Evolutionary conservation across 2,329 filamentous ascomycete species (phyloP).

Genomic region (Seiridium unicorne): DNA sequence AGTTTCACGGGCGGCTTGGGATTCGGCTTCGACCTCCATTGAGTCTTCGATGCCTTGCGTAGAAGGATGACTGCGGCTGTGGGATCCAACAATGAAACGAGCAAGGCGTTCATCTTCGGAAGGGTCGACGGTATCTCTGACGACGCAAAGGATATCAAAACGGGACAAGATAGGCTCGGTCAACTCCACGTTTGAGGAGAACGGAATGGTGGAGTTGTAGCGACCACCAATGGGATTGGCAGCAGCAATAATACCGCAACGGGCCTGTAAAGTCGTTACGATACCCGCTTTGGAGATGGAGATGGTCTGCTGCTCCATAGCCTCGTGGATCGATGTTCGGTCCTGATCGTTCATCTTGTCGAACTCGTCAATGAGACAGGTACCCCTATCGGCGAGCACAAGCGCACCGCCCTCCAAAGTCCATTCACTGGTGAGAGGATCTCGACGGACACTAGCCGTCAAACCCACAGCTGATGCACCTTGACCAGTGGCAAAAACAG

Average conservation of each 20-base stretch:
- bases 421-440: slow-evolving; percentile 95
- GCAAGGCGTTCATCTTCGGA: slow-evolving; percentile 89
- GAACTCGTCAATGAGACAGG: slow-evolving; percentile 96
- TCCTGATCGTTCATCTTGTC: slow-evolving; percentile 99
- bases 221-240: slow-evolving; percentile 95
- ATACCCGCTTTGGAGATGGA: slow-evolving; percentile 99
- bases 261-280: slow-evolving; percentile 92
- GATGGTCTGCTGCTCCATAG: slow-evolving; percentile 99
- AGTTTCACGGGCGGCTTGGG: slow-evolving; percentile 32
- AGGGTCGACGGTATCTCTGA: slow-evolving; percentile 92
- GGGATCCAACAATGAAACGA: slow-evolving; percentile 91
- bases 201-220: slow-evolving; percentile 95
- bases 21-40: slow-evolving; percentile 64
- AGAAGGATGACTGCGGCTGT: slow-evolving; percentile 77
- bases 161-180: slow-evolving; percentile 97
- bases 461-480: slow-evolving; percentile 96
- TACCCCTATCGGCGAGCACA: slow-evolving; percentile 91
- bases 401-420: slow-evolving; percentile 94
- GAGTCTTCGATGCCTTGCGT: slow-evolving; percentile 48
- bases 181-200: slow-evolving; percentile 93
- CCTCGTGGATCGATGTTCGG: slow-evolving; percentile 96
- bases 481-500: slow-evolving; percentile 96
- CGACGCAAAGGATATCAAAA: slow-evolving; percentile 96
- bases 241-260: slow-evolving; percentile 93
- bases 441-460: slow-evolving; percentile 91